phyloP scores from a whole-genome alignment of 2,329 filamentous ascomycete genomes.

The Xylariaceae sp. region DNA sequence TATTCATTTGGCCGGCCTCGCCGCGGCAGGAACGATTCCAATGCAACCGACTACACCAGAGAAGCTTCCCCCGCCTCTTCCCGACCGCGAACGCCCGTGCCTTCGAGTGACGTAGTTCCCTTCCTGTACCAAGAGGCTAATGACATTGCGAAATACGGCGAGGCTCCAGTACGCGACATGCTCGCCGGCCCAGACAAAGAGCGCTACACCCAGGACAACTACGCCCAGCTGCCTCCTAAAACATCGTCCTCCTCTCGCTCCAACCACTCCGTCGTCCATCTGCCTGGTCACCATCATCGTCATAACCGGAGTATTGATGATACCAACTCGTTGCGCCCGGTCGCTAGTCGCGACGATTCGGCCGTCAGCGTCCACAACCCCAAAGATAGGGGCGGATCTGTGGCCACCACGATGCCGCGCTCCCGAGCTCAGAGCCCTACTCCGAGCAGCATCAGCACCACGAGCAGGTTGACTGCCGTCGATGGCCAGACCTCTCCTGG shows the following conservation, averaged over 20 bases:
- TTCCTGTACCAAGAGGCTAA: conserved; percentile 88
- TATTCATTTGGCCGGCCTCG: conserved; percentile 55
- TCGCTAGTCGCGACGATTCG: conserved; percentile 69
- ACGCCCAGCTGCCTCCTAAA: conserved; percentile 44
- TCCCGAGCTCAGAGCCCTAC: conserved; percentile 73
- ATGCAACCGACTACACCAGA: conserved; percentile 59
- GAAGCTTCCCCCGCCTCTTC: conserved; percentile 70
- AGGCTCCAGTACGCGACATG: conserved; percentile 66
- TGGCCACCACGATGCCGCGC: conserved; percentile 30
- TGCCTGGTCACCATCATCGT: conserved; percentile 55
- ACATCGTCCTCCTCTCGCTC: conserved; percentile 57
- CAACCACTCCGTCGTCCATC: conserved; percentile 53
- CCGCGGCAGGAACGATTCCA: conserved; percentile 76
- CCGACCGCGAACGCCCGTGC: conserved; percentile 75
- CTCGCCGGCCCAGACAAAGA: conserved; percentile 63
- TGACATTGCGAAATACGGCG: conserved; percentile 70
- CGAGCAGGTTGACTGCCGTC: conserved; percentile 40
- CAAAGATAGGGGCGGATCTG: conserved; percentile 46
- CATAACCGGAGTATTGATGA: conserved; percentile 67
- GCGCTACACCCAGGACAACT: conserved; percentile 49
- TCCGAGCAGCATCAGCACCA: conserved; percentile 62
- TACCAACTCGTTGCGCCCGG: conserved; percentile 58
- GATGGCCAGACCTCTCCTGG: conserved; percentile 54
- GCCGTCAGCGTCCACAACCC: conserved; percentile 38
- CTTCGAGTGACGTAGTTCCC: conserved; percentile 90